phyloP scores from a whole-genome alignment of 2,329 filamentous ascomycete genomes.

The Drechmeria coniospora region DNA sequence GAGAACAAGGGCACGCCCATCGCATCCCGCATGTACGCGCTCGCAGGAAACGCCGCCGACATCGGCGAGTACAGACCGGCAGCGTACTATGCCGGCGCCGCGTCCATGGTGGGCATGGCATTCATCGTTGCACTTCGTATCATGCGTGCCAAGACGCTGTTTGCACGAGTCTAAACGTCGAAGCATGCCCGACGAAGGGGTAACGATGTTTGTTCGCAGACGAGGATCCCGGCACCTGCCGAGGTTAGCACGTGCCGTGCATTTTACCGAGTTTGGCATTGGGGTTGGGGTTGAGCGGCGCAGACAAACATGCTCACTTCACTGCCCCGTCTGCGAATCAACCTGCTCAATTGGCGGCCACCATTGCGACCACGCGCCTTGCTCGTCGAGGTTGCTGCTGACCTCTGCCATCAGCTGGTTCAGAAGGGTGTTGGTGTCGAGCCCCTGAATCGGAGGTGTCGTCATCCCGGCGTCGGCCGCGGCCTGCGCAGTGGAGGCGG shows the following conservation, averaged over 20 bases:
- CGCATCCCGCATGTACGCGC: slow-evolving; percentile 11
- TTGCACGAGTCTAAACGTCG: slow-evolving; percentile 2
- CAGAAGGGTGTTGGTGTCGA: slow-evolving; percentile 9
- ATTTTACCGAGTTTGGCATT: too few relatives aligned
- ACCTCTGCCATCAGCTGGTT: slow-evolving; percentile 11
- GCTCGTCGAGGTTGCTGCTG: slow-evolving; percentile 12
- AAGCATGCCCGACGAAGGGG: too few relatives aligned
- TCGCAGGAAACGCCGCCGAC: slow-evolving; percentile 6
- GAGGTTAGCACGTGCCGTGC: too few relatives aligned
- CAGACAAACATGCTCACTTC: too few relatives aligned
- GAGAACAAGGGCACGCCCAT: slow-evolving; percentile 11
- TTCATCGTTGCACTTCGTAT: slow-evolving; percentile 6
- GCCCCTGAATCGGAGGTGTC: neutral
- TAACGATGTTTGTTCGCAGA: too few relatives aligned
- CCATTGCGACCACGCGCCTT: slow-evolving; percentile 13
- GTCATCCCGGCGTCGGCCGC: neutral
- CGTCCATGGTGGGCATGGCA: slow-evolving; percentile 8
- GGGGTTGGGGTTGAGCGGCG: neutral
- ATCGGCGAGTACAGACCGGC: slow-evolving; percentile 10
- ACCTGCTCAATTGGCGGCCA: slow-evolving; percentile 11
- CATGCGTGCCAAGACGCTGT: slow-evolving; percentile 1
- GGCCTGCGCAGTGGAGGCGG: neutral
- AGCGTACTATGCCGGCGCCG: slow-evolving; percentile 12
- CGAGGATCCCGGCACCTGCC: too few relatives aligned
- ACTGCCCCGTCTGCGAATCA: slow-evolving; percentile 4